Evolutionary conservation across 768 basidiomycete species (phyloP).

Genomic region (Lactifluus echinatus): DNA sequence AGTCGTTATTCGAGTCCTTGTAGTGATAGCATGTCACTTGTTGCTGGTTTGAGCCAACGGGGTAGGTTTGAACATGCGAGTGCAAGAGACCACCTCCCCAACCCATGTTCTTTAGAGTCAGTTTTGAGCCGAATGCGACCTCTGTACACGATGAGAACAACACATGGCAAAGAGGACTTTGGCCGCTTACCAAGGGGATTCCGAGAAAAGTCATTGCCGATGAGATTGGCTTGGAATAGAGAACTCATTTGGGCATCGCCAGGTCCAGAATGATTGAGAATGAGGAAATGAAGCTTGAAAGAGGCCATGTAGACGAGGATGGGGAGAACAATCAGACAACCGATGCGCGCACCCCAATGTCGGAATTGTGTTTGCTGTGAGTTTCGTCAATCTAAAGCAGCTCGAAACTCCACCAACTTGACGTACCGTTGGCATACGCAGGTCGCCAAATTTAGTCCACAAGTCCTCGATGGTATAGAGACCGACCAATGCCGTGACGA

Average conservation of each 20-base stretch:
- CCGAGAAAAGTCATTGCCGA: constrained; percentile 86
- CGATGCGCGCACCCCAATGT: constrained; percentile 85
- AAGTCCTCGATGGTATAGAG: constrained; percentile 96
- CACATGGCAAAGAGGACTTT: background rate
- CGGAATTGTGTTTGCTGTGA: constrained; percentile 72
- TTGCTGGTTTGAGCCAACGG: constrained; percentile 85
- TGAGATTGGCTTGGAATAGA: constrained; percentile 92
- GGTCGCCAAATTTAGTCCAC: constrained; percentile 97
- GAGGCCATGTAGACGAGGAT: constrained; percentile 87
- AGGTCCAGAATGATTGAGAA: constrained; percentile 89
- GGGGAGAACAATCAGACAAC: constrained; percentile 83
- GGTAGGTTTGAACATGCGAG: constrained; percentile 94
- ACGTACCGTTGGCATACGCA: constrained; percentile 82
- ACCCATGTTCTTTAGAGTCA: constrained; percentile 95
- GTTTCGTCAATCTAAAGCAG: constrained; percentile 3
- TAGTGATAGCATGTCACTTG: constrained; percentile 99
- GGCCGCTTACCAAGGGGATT: constrained; percentile 69
- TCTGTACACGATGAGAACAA: constrained; percentile 36
- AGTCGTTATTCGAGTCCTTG: constrained; percentile 97
- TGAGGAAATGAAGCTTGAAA: constrained; percentile 95
- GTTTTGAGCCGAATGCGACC: constrained; percentile 79
- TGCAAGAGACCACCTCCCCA: constrained; percentile 96
- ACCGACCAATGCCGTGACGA: constrained; percentile 91
- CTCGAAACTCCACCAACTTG: background rate
- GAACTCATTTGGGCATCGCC: constrained; percentile 99